Conservation (phyloP, 352 stramenopile species). For the Bremia lactucae region DNA sequence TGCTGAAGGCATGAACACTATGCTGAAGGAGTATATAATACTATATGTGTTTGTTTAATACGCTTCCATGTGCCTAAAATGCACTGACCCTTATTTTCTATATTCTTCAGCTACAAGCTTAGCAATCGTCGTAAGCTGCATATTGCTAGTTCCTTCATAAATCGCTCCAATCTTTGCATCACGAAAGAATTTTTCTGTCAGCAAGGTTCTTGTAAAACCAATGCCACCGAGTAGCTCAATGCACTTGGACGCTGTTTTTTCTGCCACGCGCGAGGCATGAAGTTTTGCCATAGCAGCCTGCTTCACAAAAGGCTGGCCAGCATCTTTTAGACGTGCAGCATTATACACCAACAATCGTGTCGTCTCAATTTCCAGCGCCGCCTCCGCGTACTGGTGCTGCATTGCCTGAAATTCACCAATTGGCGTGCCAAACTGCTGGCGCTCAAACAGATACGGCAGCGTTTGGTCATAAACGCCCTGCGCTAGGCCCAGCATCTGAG, state of each 20-base stretch:
- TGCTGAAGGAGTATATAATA: too few relatives aligned
- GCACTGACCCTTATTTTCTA: conserved; percentile 36
- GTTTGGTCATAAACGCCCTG: conserved; percentile 93
- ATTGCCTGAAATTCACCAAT: conserved; percentile 94
- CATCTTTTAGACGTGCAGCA: conserved; percentile 90
- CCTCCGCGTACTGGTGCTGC: conserved; percentile 94
- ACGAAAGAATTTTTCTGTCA: conserved; percentile 94
- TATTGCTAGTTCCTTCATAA: conserved; percentile 97
- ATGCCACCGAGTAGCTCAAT: conserved; percentile 94
- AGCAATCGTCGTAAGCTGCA: conserved; percentile 92
- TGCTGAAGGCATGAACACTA: too few relatives aligned
- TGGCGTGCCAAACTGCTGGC: conserved; percentile 90
- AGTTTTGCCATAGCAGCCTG: conserved; percentile 96
- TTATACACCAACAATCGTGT: conserved; percentile 91
- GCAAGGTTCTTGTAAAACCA: conserved; percentile 90
- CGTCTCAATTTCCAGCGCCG: conserved; percentile 91
- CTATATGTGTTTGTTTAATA: too few relatives aligned
- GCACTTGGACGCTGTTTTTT: conserved; percentile 91
- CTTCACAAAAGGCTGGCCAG: conserved; percentile 91
- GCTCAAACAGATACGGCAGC: conserved; percentile 93
- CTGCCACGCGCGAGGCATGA: conserved; percentile 89
- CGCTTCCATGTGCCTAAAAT: neutral
- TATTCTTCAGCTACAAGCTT: conserved; percentile 86
- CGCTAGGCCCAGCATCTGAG: conserved; percentile 94
- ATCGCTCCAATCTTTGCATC: conserved; percentile 96